phyloP scores from a whole-genome alignment of 1,139 yeast species.

The Hemisphaericaspora xylanilytica region DNA sequence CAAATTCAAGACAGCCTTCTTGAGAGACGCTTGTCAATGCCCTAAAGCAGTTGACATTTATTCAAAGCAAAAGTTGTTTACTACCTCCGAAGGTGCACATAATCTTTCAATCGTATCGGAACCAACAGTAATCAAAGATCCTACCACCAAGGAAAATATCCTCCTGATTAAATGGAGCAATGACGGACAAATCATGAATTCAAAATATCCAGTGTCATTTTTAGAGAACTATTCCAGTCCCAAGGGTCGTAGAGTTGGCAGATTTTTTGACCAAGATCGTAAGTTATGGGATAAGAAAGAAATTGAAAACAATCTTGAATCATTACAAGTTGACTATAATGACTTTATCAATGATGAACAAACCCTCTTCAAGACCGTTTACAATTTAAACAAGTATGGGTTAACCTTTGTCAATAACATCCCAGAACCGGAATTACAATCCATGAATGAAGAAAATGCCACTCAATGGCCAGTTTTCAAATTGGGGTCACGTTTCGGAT shows the following conservation, averaged over 20 bases:
- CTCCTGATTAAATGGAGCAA: constrained; percentile 57
- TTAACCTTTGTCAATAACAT: constrained; percentile 53
- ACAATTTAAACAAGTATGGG: constrained; percentile 57
- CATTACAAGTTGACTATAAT: constrained; percentile 33
- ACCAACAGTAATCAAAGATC: constrained; percentile 26
- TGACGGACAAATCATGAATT: constrained; percentile 30
- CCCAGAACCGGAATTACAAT: constrained; percentile 33
- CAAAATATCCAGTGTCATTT: constrained; percentile 48
- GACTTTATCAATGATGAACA: constrained; percentile 42
- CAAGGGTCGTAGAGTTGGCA: constrained; percentile 30
- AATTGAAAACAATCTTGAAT: constrained; percentile 17
- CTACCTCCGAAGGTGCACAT: constrained; percentile 50
- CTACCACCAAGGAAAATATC: constrained; percentile 24
- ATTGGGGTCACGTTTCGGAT: constrained; percentile 65
- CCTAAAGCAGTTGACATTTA: constrained; percentile 50
- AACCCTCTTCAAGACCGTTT: constrained; percentile 38
- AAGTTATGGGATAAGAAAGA: constrained; percentile 39
- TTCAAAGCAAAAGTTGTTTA: constrained; percentile 64
- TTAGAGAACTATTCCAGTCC: constrained; percentile 43
- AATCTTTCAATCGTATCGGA: constrained; percentile 23
- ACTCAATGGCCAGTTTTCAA: constrained; percentile 40
- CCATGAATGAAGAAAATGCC: constrained; percentile 30
- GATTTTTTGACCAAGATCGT: constrained; percentile 34
- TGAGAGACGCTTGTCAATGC: constrained; percentile 63
- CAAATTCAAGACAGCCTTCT: constrained; percentile 52